A percentile compares a stretch with the other conserved stretches of the same genome.
Conservation (phyloP, 192 early-diverging fungal species). For the Jimgerdemannia lactiflua region DNA sequence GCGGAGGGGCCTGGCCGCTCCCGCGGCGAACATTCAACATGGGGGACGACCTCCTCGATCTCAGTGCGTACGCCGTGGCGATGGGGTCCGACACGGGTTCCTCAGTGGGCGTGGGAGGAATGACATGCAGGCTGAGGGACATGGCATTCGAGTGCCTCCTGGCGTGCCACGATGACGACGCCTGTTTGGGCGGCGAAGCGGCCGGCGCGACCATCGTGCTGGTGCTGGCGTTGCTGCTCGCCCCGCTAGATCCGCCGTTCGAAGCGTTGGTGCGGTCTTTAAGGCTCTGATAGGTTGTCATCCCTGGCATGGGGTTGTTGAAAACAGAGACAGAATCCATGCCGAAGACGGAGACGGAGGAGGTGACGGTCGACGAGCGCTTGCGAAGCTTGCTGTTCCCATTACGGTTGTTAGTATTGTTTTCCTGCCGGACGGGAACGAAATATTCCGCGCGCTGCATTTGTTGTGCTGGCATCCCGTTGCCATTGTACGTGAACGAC, state of each 20-base stretch:
- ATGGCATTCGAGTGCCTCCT: neutral
- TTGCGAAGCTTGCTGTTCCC: neutral
- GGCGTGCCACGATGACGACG: neutral
- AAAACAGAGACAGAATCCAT: slow-evolving; percentile 12
- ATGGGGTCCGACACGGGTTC: neutral
- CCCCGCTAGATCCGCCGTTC: too few relatives aligned
- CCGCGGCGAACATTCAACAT: neutral
- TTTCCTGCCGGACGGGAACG: neutral
- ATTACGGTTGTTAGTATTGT: neutral
- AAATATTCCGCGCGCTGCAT: neutral
- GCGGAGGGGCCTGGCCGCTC: neutral
- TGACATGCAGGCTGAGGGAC: neutral
- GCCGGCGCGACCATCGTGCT: neutral
- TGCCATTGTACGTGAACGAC: neutral
- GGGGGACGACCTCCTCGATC: neutral
- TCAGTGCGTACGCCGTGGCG: neutral
- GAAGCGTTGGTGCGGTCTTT: neutral
- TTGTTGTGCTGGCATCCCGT: neutral
- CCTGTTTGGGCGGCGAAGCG: neutral
- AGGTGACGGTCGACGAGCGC: neutral
- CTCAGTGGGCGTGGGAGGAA: neutral
- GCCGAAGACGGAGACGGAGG: neutral
- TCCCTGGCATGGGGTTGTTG: slow-evolving; percentile 18
- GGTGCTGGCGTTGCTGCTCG: neutral
- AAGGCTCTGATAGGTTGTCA: slow-evolving; percentile 9